Evolutionary conservation across 1,139 yeast genomes (phyloP), one percentile per base, ranked within the genome.

Genomic region (Yamadazyma dendronema): DNA sequence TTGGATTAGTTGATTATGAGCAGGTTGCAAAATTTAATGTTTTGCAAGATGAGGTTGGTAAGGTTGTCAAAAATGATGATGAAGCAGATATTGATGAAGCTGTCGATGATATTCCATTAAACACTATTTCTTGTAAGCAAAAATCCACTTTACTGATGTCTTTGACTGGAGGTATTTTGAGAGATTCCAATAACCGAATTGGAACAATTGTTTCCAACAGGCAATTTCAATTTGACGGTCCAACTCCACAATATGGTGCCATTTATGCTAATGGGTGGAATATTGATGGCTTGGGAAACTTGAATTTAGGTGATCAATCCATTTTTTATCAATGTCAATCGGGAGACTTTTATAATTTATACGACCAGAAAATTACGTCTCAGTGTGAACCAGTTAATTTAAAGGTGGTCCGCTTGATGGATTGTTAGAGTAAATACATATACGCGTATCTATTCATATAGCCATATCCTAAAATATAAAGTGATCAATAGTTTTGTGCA

Each of bases 181-280:
- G 58, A 29, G 74, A 70, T 46, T 47, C 62, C 10, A 57, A 52
- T 26, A 54, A 58, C 34, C 52, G 74, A 44, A 61, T 68, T 35
- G 76, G 74, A 3, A 58, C 72, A 17, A 67, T 70, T 44, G 75
- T 69, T 13, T 57, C 66, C 2, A 63, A 64, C 36, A 62, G 61
- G 37, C 74, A 70, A 47, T 65, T 70, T 48, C 75, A 67, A 50
- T 70, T 71, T 42, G 76, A 71, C 46, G 72, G 73, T 3, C 72
- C 74, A 12, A 59, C 65, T 16, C 74, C 74, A 27, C 73, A 65
- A 49, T 57, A 57, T 43, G 74, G 73, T 15, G 52, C 73, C 7
- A 46, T 67, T 16, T 67, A 57, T 40, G 72, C 74, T 28, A 63
- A 67, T 22, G 75, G 74, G 3, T 69, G 74, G 74, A 58, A 65